Evolutionary conservation across 441 rosid species (phyloP), one percentile per base, ranked within the genome.

Genomic region (Geranium incanum): DNA sequence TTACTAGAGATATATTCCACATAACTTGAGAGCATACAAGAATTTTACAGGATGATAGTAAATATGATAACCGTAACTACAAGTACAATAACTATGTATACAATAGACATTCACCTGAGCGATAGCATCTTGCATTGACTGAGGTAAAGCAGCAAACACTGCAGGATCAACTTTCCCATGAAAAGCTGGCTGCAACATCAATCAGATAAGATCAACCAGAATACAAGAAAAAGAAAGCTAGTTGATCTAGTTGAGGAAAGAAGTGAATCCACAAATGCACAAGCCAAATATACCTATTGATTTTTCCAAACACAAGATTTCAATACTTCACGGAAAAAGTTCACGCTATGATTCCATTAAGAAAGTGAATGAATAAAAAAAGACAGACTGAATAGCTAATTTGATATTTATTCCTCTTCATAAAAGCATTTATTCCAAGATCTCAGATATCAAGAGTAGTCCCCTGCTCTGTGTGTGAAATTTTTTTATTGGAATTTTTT

Each of bases 81-180:
- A 5, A 60, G 65, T 19, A 9, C 8, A 60, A 23, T 63, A 63
- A 63, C 33, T 4, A 28, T 63, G 36, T 63, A 52, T 11, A 23
- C 66, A 8, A 13, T 11, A 11, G 37, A 63, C 38, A 3, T 28
- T 23, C 37, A 63, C 66, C 66, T 63, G 66, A 21, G 36, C 33
- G 21, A 63, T 38, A 63, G 11, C 37, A 28, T 63, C 36, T 63
- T 63, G 66, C 66, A 63, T 63, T 63, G 66, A 63, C 9, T 63
- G 37, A 63, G 66, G 66, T 63, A 63, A 63, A 63, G 66, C 66
- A 63, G 66, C 66, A 21, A 63, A 28, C 13, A 63, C 66, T 21
- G 12, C 33, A 11, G 33, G 66, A 63, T 63, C 66, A 63, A 63
- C 38, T 63, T 63, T 63, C 12, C 66, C 66, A 63, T 63, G 33